Base-by-base conservation (phyloP, 495 filamentous ascomycete genomes). In the Podospora conica region DNA sequence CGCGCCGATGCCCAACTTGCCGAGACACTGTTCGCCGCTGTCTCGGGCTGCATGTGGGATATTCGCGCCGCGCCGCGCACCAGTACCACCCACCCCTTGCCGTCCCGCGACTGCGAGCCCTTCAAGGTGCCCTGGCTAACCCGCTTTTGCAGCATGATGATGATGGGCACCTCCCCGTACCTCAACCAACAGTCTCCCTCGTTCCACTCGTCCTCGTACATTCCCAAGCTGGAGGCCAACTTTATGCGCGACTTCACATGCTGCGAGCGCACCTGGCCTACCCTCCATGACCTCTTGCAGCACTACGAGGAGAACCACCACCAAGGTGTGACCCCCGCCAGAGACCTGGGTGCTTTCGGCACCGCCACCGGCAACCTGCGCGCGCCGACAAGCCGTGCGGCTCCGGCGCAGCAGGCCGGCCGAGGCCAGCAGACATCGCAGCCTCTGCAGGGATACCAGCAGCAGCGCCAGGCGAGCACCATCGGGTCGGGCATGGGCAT, bases 231-330 rank as follows among this genome's bases (percentile, higher is more conserved):
- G 73, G 95, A 98, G 80, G 96, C 96, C 61, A 92, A 91, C 74
- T 98, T 97, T 75, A 93, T 97, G 91, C 88, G 87, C 71, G 92
- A 98, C 79, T 98, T 97, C 79, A 88, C 86, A 55, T 98, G 95
- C 81, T 98, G 95, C 79, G 92, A 90, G 69, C 80, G 89, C 68
- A 94, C 86, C 22, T 83, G 97, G 72, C 88, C 93, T 55, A 93
- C 92, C 10, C 85, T 98, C 67, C 95, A 98, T 75, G 95, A 98
- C 74, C 85, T 98, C 23, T 81, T 98, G 58, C 92, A 96, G 70
- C 95, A 98, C 75, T 98, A 97, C 76, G 95, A 98, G 78, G 93
- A 97, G 76, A 83, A 87, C 58, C 95, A 98, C 78, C 91, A 91
- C 60, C 60, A 67, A 65, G 71, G 48, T 55, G 71, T 55, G 68